Evolutionary conservation across 495 filamentous ascomycete genomes (phyloP).

Genomic region (Entonaema liquescens): DNA sequence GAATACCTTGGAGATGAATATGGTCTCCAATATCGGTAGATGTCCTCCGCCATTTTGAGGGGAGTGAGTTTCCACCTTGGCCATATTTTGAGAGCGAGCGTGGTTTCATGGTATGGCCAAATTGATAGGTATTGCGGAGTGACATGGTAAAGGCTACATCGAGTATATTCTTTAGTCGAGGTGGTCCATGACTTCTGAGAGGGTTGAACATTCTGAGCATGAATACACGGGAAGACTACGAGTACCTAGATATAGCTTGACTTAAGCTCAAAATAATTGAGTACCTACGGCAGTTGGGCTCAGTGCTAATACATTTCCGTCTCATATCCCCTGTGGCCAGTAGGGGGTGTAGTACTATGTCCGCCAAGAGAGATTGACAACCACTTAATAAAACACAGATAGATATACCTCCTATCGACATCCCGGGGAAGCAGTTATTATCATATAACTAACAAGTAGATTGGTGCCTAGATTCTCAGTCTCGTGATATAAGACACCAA

Average conservation of each 20-base stretch:
- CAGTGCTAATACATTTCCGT: neutral
- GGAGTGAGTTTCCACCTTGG: neutral
- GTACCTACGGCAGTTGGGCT: neutral
- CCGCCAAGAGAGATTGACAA: neutral
- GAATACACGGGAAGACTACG: no score
- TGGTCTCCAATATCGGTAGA: constrained; percentile 18
- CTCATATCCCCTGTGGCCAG: neutral
- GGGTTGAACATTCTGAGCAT: no score
- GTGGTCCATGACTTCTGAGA: no score
- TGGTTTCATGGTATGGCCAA: neutral
- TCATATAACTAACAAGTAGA: neutral
- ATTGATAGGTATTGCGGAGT: neutral
- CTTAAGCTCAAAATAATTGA: no score
- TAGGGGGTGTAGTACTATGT: neutral
- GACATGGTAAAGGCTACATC: neutral
- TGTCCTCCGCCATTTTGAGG: constrained; percentile 14
- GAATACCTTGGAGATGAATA: constrained; percentile 7
- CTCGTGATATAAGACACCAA: neutral
- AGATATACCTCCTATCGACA: neutral
- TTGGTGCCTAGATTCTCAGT: neutral
- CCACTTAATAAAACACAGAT: neutral
- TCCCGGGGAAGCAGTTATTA: neutral
- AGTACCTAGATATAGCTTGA: no score
- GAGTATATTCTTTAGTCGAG: no score
- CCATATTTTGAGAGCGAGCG: neutral